These are phyloP conservation scores for Phytophthora pistaciae DNA, from an alignment of 352 stramenopile genomes.

Conservation along the genomic window DNA sequence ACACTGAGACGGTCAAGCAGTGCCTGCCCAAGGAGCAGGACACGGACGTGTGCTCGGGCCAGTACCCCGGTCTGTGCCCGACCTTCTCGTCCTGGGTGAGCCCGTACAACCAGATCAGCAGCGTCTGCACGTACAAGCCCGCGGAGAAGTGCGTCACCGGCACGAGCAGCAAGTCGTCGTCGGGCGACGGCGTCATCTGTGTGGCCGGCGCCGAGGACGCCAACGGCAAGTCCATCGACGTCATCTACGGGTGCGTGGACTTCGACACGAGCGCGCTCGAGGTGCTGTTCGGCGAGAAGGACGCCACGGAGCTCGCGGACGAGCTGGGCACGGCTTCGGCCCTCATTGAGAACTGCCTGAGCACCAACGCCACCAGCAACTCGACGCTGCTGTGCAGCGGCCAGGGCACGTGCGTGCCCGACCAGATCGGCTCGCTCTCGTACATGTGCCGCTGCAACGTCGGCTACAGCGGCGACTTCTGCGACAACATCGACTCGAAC, in stretches of 20 bases:
- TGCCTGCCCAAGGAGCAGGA: conserved; percentile 72
- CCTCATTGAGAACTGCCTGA: conserved; percentile 54
- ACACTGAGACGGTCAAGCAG: conserved; percentile 74
- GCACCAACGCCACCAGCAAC: conserved; percentile 59
- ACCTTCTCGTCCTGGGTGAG: conserved; percentile 74
- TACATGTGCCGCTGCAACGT: conserved; percentile 81
- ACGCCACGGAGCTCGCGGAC: conserved; percentile 58
- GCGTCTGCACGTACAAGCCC: conserved; percentile 80
- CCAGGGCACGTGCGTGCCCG: conserved; percentile 71
- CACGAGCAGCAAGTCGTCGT: conserved; percentile 54
- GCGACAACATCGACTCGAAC: conserved; percentile 72
- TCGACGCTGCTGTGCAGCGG: conserved; percentile 63
- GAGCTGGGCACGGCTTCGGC: conserved; percentile 56
- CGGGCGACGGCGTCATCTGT: conserved; percentile 53
- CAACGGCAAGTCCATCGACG: conserved; percentile 51
- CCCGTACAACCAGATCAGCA: conserved; percentile 81
- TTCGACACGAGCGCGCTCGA: conserved; percentile 59
- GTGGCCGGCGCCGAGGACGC: conserved; percentile 53
- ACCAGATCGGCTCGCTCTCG: conserved; percentile 43
- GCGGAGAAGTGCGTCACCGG: conserved; percentile 69
- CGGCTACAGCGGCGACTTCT: conserved; percentile 75
- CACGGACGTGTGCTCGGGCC: conserved; percentile 68
- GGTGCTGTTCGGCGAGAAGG: conserved; percentile 69
- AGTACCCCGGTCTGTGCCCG: conserved; percentile 70
- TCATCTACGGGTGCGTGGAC: conserved; percentile 82